Evolutionary conservation across 768 basidiomycete species (phyloP).

Genomic region (Boletus vinaceobasis): DNA sequence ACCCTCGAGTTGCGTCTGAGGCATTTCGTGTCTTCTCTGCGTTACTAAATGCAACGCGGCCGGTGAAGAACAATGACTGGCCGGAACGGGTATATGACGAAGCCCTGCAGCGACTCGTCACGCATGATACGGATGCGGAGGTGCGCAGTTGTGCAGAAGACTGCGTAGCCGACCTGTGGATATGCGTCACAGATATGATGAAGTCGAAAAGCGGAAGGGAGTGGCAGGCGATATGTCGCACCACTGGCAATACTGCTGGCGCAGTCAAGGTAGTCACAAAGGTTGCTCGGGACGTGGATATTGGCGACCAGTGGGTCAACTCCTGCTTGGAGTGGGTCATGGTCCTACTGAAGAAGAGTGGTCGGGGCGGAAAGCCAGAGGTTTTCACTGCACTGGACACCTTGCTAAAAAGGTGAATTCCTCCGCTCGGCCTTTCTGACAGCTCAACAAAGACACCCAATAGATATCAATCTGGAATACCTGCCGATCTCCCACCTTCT

Average conservation of each 20-base stretch:
- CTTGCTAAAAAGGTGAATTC: constrained; percentile 59
- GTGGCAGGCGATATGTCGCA: constrained; percentile 77
- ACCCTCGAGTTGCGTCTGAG: constrained; percentile 86
- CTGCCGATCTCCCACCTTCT: constrained; percentile 53
- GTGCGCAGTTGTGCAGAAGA: constrained; percentile 82
- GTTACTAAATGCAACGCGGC: constrained; percentile 71
- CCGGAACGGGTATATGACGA: constrained; percentile 70
- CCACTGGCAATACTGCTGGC: constrained; percentile 65
- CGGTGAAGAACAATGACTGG: constrained; percentile 65
- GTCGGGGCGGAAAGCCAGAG: constrained; percentile 72
- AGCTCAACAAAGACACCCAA: neutral
- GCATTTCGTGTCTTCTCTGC: constrained; percentile 86
- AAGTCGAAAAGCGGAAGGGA: constrained; percentile 63
- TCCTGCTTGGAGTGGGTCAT: constrained; percentile 76
- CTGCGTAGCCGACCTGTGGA: constrained; percentile 82
- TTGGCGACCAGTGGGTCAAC: constrained; percentile 78
- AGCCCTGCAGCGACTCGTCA: constrained; percentile 64
- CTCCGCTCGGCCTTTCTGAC: neutral
- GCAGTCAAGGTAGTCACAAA: constrained; percentile 80
- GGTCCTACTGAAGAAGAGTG: constrained; percentile 71
- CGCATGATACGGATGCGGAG: constrained; percentile 87
- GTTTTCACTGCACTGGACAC: constrained; percentile 76
- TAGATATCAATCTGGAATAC: constrained; percentile 48
- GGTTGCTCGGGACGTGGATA: constrained; percentile 72
- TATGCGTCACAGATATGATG: constrained; percentile 75